Evolutionary conservation across 2,329 filamentous ascomycete genomes (phyloP), one percentile per base, ranked within the genome.

Genomic region (Cercospora sp.): DNA sequence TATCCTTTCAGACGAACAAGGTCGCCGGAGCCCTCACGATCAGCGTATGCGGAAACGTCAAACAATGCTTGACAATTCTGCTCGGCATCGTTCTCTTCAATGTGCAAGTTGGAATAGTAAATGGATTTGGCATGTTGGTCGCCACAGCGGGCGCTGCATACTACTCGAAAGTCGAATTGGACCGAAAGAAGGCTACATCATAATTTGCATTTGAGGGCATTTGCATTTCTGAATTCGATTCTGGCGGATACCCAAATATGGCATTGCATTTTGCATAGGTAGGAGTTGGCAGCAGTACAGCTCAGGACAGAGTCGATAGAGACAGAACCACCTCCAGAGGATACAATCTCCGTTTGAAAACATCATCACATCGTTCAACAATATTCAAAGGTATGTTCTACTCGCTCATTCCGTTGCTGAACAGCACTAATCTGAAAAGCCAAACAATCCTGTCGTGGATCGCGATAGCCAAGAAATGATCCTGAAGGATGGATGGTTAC

Each of bases 91-190:
- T 79, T 5, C 69, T 79, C 20, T 80, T 80, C 74, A 73, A 76
- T 55, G 78, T 80, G 18, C 65, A 72, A 26, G 73, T 79, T 18
- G 73, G 72, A 18, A 58, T 68, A 31, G 66, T 82, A 72, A 89
- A 89, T 75, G 86, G 85, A 13, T 71, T 84, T 12, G 87, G 73
- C 55, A 87, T 87, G 83, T 69, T 79, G 30, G 78, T 88, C 23
- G 86, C 86, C n/a, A 81, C 88, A 75, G 71, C 80, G 7, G 86
- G 87, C 45, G 86, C 85, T 5, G 86, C 82, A 28, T 85, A 84
- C 75, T 89, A 88, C 80, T 86, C 84, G 77, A 85, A 84, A 73
- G 84, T 87, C 23, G 86, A 87, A 77, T 78, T 88, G 33, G 83
- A 85, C 72, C 81, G 82, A 73, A 85, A 83, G 78, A 70, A 65